Conservation (phyloP, 2,329 filamentous ascomycete genomes). For the Colletotrichum tofieldiae region DNA sequence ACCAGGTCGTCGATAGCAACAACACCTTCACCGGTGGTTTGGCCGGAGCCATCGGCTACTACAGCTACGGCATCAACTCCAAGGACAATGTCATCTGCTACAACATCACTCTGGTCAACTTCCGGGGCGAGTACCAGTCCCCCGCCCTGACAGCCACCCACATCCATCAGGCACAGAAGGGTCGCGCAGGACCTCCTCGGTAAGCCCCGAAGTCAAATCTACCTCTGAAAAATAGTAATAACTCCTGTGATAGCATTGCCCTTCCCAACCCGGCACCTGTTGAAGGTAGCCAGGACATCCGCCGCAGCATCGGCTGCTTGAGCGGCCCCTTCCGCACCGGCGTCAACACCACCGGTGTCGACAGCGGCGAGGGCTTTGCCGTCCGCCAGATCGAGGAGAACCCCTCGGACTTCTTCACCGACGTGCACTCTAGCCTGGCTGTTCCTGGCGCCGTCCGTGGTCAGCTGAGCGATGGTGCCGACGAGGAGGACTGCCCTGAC, state of each 20-base stretch:
- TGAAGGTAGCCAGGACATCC: constrained; percentile 49
- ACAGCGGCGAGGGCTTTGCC: constrained; percentile 61
- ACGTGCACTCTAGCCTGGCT: constrained; percentile 65
- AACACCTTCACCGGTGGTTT: constrained; percentile 58
- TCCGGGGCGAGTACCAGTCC: constrained; percentile 66
- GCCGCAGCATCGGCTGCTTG: constrained; percentile 60
- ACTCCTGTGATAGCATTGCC: constrained; percentile 52
- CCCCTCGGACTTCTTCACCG: constrained; percentile 66
- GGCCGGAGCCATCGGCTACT: constrained; percentile 62
- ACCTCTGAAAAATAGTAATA: too few relatives aligned
- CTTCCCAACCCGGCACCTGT: constrained; percentile 63
- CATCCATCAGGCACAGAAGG: constrained; percentile 65
- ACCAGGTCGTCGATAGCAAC: constrained; percentile 64
- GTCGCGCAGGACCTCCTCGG: constrained; percentile 65
- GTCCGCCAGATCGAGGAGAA: constrained; percentile 66
- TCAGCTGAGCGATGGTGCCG: constrained; percentile 54
- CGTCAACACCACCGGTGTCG: constrained; percentile 48
- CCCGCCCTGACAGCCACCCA: constrained; percentile 68
- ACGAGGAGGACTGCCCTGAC: constrained; percentile 23
- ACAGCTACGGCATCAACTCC: constrained; percentile 69
- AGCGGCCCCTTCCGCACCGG: constrained; percentile 55
- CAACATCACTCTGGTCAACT: constrained; percentile 66
- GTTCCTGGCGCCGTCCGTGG: constrained; percentile 67
- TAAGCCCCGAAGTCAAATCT: constrained; percentile 39
- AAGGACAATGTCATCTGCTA: constrained; percentile 60